phyloP scores from a whole-genome alignment of 345 rosid species.

The Brassica carinata region DNA sequence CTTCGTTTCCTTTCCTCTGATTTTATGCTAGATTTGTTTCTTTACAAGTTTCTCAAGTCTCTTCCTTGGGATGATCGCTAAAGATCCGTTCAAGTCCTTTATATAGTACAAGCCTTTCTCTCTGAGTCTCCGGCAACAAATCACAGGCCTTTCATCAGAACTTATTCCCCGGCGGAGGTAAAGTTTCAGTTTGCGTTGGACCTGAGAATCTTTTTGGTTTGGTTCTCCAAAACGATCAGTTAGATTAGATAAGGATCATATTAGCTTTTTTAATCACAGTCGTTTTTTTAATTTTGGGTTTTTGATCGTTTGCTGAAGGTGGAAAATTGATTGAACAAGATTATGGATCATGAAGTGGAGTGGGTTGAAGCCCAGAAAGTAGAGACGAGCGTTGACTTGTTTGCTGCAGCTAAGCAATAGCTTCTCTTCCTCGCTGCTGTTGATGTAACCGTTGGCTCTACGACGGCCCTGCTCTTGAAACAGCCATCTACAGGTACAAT shows the following conservation, averaged over 20 bases:
- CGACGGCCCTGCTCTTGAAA: conserved; percentile 67
- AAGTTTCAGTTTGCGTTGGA: too few species aligned
- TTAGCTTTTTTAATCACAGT: background rate
- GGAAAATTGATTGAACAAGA: background rate
- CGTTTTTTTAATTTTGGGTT: background rate
- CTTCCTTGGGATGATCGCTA: too few species aligned
- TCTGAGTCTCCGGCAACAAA: too few species aligned
- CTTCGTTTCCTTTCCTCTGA: too few species aligned
- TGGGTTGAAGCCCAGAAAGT: conserved; percentile 83
- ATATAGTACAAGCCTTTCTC: too few species aligned
- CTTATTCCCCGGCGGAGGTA: too few species aligned
- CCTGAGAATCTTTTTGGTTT: too few species aligned
- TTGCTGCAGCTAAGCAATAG: conserved; percentile 70
- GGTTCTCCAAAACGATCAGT: too few species aligned
- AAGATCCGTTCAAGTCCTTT: too few species aligned
- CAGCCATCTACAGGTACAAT: conserved; percentile 72
- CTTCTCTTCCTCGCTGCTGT: conserved; percentile 73
- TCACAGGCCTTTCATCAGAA: too few species aligned
- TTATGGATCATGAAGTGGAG: conserved; percentile 53
- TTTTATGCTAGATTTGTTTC: too few species aligned
- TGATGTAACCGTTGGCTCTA: conserved; percentile 78
- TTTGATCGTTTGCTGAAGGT: background rate
- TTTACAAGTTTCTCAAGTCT: too few species aligned
- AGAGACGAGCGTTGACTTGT: conserved; percentile 59
- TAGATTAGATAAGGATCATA: background rate